phyloP scores from a whole-genome alignment of 345 rosid genomes.

The Angophora floribunda region DNA sequence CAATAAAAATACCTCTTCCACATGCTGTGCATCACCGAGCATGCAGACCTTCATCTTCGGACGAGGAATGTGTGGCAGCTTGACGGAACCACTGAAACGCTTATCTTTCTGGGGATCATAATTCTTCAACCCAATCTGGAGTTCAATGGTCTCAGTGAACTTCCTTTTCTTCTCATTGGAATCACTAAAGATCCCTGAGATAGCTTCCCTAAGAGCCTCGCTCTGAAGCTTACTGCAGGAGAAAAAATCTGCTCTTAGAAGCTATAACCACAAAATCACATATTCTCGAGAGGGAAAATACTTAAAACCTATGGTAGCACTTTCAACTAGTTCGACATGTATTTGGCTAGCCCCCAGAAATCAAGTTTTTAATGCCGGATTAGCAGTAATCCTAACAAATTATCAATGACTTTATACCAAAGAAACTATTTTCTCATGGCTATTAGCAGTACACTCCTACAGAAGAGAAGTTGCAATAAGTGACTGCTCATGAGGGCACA shows the following conservation, averaged over 20 bases:
- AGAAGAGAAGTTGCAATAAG: background rate
- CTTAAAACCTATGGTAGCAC: background rate
- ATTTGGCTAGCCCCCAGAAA: background rate
- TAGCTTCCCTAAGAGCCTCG: constrained; percentile 83
- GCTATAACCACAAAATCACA: background rate
- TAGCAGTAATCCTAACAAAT: background rate
- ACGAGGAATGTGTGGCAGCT: constrained; percentile 88
- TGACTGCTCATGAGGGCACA: background rate
- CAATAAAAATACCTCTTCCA: constrained; percentile 54
- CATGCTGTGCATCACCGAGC: constrained; percentile 96
- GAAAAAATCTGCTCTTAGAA: background rate
- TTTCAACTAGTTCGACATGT: background rate
- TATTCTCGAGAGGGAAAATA: background rate
- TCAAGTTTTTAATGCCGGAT: background rate
- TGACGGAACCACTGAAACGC: constrained; percentile 89
- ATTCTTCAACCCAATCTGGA: constrained; percentile 92
- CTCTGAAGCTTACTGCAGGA: constrained; percentile 81
- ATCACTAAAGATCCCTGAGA: constrained; percentile 34
- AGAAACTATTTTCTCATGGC: background rate
- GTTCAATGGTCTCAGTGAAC: constrained; percentile 84
- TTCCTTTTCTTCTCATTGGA: constrained; percentile 62
- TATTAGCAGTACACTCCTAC: background rate
- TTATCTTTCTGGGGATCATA: constrained; percentile 95
- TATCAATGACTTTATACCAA: background rate
- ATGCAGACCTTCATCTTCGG: constrained; percentile 94